Percentiles rank a stretch among this genome's conserved stretches.
Conservation (phyloP, 2,329 filamentous ascomycete genomes). For the Thielaviopsis musarum region DNA sequence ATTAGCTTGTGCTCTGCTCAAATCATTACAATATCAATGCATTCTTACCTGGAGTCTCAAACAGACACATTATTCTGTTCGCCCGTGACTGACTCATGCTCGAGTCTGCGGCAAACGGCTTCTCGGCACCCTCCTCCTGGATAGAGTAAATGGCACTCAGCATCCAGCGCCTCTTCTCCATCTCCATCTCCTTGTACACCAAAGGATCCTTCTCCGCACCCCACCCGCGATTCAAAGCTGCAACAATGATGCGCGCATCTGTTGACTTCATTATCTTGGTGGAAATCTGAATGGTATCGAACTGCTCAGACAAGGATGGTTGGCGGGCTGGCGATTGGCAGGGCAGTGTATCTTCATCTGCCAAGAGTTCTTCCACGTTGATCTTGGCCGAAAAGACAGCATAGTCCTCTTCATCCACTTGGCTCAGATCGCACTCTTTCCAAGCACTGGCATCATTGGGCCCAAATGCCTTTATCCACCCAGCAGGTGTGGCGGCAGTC, state of each 20-base stretch:
- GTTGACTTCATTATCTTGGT: constrained; percentile 38
- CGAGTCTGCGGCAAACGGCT: neutral
- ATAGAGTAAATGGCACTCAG: constrained; percentile 36
- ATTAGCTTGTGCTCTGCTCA: neutral
- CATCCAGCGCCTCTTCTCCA: constrained; percentile 45
- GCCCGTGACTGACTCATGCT: constrained; percentile 5
- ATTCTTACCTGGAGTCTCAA: constrained; percentile 32
- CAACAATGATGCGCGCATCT: constrained; percentile 32
- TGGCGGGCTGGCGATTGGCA: constrained; percentile 15
- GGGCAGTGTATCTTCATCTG: constrained; percentile 1
- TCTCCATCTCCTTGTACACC: constrained; percentile 32
- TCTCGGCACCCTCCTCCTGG: constrained; percentile 13
- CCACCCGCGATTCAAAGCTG: constrained; percentile 36
- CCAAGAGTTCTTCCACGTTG: constrained; percentile 7
- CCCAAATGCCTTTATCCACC: constrained; percentile 9
- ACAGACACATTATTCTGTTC: constrained; percentile 28
- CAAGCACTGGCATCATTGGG: constrained; percentile 6
- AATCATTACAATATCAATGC: neutral
- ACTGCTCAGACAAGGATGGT: constrained; percentile 14
- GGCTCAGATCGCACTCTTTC: constrained; percentile 24
- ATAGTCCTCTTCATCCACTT: neutral
- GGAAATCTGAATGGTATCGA: constrained; percentile 31
- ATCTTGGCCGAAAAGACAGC: neutral
- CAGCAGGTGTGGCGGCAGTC: neutral
- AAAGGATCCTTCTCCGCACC: constrained; percentile 27